Evolutionary conservation across 192 early-diverging fungal species (phyloP).

Genomic region (Coemansia sp.): DNA sequence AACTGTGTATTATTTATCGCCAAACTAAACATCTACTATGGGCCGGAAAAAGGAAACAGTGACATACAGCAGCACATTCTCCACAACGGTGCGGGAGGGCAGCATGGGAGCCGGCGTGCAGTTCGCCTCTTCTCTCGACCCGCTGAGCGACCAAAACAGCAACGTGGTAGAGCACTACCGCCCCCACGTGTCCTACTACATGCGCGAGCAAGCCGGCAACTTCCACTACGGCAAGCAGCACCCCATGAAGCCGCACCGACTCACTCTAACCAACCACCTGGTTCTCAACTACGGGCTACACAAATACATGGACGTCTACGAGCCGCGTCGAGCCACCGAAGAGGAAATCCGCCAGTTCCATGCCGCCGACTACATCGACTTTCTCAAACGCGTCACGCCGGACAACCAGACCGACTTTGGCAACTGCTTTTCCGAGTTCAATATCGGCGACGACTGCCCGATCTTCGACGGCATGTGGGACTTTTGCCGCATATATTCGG

Average conservation of each 20-base stretch:
- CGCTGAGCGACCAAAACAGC: neutral
- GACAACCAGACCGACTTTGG: slow-evolving; percentile 62
- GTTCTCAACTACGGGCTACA: slow-evolving; percentile 90
- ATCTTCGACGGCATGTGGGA: slow-evolving; percentile 97
- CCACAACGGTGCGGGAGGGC: slow-evolving; percentile 27
- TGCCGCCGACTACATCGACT: slow-evolving; percentile 93
- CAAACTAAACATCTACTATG: slow-evolving; percentile 8
- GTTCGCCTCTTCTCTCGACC: slow-evolving; percentile 23
- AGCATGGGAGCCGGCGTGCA: slow-evolving; percentile 27
- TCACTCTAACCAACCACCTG: slow-evolving; percentile 92
- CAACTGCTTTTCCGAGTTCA: slow-evolving; percentile 67
- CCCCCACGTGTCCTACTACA: slow-evolving; percentile 69
- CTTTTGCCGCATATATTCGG: slow-evolving; percentile 88
- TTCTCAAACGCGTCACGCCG: slow-evolving; percentile 81
- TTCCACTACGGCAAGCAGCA: slow-evolving; percentile 77
- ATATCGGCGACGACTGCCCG: slow-evolving; percentile 97
- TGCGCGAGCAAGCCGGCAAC: slow-evolving; percentile 74
- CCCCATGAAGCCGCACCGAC: slow-evolving; percentile 90
- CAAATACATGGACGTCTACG: slow-evolving; percentile 83
- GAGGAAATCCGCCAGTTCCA: slow-evolving; percentile 94
- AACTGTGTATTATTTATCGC: slow-evolving; percentile 3
- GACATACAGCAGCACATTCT: slow-evolving; percentile 39
- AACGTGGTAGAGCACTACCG: slow-evolving; percentile 56
- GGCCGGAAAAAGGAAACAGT: slow-evolving; percentile 49
- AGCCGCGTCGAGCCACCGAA: slow-evolving; percentile 82